Evolutionary conservation across 2,329 filamentous ascomycete species (phyloP), one percentile per base, ranked within the genome.

Genomic region (Cladosporium sp.): DNA sequence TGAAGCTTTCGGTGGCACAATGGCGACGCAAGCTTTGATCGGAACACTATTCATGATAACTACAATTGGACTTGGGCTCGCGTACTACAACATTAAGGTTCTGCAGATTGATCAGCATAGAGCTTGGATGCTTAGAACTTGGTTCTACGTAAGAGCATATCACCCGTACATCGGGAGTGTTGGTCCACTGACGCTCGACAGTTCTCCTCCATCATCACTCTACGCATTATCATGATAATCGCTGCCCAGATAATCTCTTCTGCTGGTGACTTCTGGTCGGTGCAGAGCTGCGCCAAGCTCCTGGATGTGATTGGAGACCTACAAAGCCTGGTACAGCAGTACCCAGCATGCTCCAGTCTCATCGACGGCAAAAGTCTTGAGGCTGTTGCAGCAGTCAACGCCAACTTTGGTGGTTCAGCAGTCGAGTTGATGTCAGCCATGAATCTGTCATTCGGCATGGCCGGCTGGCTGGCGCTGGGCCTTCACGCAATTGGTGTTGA

Each of bases 101-200:
- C 68, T 86, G 1, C 83, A 86, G 64, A 82, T 88, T 49, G 82
- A 86, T 32, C 79, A 86, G 64, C 84, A 87, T 60, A 76, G 84
- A 1, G 81, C 81, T 2, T 87, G 83, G 83, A 87, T 86, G 83
- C 64, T 87, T 28, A 69, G 84, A 20, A 75, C 62, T 9, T 65
- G 60, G 65, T 61, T 60, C 47, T 62, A 64, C 28, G 61, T 59
- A 17, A 20, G 56, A n/a, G 19, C 17, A 34, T 25, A n/a, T n/a
- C n/a, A n/a, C n/a, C n/a, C n/a, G n/a, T n/a, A 2, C 28, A 32
- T 10, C 28, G 28, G 28, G 8, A 4, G 2, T 9, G n/a, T n/a
- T n/a, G 17, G 36, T 32, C 9, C 8, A 9, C 28, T 32, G 8
- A 32, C 8, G 28, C 3, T 32, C 28, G 12, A 1, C 6, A 58